Conservation (phyloP, 352 stramenopile genomes). For the Blastocystis sp. region DNA sequence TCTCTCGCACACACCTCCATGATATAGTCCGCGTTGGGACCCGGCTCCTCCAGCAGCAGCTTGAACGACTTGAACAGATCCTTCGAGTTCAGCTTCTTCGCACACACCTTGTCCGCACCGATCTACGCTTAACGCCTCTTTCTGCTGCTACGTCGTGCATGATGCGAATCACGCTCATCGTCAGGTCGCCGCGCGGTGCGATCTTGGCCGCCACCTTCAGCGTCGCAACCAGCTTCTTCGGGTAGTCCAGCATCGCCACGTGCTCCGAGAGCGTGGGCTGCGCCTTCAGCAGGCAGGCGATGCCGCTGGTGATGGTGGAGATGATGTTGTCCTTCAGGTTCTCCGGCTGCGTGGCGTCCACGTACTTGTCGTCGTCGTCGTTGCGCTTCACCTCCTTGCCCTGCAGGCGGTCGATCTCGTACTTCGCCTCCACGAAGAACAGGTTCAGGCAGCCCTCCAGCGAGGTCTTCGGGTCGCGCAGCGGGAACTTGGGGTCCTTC, state of each 20-base stretch:
- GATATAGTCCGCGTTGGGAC: conserved; percentile 60
- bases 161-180: conserved; percentile 68
- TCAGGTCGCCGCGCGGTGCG: conserved; percentile 45
- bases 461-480: conserved; percentile 83
- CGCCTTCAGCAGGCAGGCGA: conserved; percentile 70
- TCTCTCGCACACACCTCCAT: conserved; percentile 39
- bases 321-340: conserved; percentile 71
- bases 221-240: conserved; percentile 68
- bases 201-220: conserved; percentile 54
- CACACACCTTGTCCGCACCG: conserved; percentile 55
- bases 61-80: conserved; percentile 51
- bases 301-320: conserved; percentile 68
- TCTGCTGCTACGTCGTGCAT: conserved; percentile 56
- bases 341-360: conserved; percentile 68
- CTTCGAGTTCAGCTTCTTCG: conserved; percentile 63
- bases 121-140: conserved; percentile 27
- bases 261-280: conserved; percentile 65
- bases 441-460: conserved; percentile 74
- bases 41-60: conserved; percentile 45
- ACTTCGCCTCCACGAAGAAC: conserved; percentile 70
- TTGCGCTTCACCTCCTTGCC: conserved; percentile 68
- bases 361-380: conserved; percentile 69
- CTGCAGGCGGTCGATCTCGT: conserved; percentile 49
- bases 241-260: conserved; percentile 69
- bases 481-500: conserved; percentile 84